Base-by-base conservation (phyloP, 2,329 filamentous ascomycete genomes). In the Exophiala spinifera region DNA sequence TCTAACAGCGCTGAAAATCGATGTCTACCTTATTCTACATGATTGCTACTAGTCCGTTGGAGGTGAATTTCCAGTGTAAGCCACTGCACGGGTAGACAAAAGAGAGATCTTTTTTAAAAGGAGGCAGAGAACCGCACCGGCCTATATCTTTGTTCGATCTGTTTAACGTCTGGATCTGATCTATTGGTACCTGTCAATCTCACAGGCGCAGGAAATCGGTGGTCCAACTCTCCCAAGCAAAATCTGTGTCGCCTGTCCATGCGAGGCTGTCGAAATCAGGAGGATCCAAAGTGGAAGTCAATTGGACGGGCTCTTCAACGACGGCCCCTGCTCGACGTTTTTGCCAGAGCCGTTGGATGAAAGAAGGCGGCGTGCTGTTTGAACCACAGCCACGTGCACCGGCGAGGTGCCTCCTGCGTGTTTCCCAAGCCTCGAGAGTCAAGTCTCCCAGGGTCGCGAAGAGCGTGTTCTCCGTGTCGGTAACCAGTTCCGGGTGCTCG, bases 351-450 rank as follows among this genome's bases (percentile, higher is more conserved):
- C 15, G 45, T 15, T 42, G 48, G 34, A 51, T 51, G 19, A 46
- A 44, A 11, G 5, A 14, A 11, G 39, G 48, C 48, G 39, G 48
- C 48, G 21, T 31, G 37, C 23, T 10, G 36, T 46, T 39, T 37
- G 37, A 2, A 46, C 46, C 48, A n/a, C 37, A 39, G 19, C 48
- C 37, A 17, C n/a, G 48, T 34, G 13, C 5, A 34, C 21, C 40
- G 28, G 21, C 5, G 21, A 43, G 34, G 19, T 49, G 31, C 6
- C 40, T 47, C 46, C 36, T 43, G 39, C 55, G 49, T 36, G 33
- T 47, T 15, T 51, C 42, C 55, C 55, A 58, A 17, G 55, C 55
- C 23, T 55, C 48, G 13, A 58, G 36, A 14, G 52, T 51, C 40
- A 58, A 43, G 25, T 55, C 50, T 13, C 55, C 46, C 19, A 58